Evolutionary conservation across 768 basidiomycete species (phyloP), one percentile per base, ranked within the genome.

Genomic region (Hortiboletus campestris): DNA sequence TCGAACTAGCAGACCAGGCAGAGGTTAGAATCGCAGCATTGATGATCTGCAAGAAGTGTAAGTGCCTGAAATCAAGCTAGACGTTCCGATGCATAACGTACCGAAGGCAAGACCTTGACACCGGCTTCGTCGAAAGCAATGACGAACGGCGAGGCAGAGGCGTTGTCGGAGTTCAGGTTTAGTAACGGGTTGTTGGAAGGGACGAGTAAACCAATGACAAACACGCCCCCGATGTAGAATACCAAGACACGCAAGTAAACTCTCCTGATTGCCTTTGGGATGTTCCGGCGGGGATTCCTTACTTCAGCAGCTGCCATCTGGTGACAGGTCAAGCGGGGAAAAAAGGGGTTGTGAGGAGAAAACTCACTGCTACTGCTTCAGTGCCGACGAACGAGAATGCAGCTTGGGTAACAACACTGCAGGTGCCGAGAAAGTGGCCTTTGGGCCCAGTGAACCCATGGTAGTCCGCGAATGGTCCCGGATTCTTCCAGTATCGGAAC

Each of bases 401-500:
- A 20, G 53, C 53, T 43, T 55, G 53, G n/a, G 36, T 48, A 22
- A 29, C n/a, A 3, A 55, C 40, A 22, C 53, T 55, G 25, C 46
- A 48, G 11, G 53, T 43, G 14, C 40, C 53, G 2, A 55, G 53
- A 34, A 55, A 55, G 34, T 55, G 53, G 6, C 53, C 53, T 2
- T 43, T 48, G 5, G 53, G 32, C 2, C 40, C 53, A 13, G 46
- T 49, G 12, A 41, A 9, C 16, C 46, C 53, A 12, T 20, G 10
- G 6, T 48, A 55, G 41, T 36, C 10, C 5, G 35, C 8, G 28
- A 55, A 55, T 11, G 53, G 53, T 8, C 53, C 53, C 9, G 53
- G 53, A 6, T 84, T 48, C 44, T 69, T 75, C 76, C 76, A 78
- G 64, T 75, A 79, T 2, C 75, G 74, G 58, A 78, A 55, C 19